Percentiles rank a stretch among this genome's conserved stretches.
Conservation (phyloP, 495 filamentous ascomycete species). For the Cercophora sp. region DNA sequence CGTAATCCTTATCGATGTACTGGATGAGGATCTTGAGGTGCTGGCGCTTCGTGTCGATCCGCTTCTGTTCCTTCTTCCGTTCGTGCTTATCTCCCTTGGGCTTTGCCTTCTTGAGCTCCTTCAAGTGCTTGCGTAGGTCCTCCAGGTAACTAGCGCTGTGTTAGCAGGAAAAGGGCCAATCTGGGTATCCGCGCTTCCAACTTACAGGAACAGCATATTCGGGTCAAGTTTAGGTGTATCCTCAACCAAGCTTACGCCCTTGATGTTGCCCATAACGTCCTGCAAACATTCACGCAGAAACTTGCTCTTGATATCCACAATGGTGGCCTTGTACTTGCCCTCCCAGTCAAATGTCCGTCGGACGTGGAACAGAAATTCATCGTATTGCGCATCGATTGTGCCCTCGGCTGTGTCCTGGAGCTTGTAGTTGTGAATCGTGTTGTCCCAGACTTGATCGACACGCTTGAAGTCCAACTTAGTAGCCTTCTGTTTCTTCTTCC, state of each 20-base stretch:
- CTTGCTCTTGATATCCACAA: constrained; percentile 85
- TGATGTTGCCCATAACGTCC: constrained; percentile 76
- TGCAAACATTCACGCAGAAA: constrained; percentile 66
- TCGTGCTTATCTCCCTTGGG: constrained; percentile 52
- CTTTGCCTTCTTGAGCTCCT: constrained; percentile 58
- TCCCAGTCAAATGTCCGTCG: constrained; percentile 84
- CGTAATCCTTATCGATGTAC: constrained; percentile 80
- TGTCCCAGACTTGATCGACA: constrained; percentile 82
- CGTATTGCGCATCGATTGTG: constrained; percentile 67
- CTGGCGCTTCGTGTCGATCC: constrained; percentile 58
- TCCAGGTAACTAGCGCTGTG: constrained; percentile 58
- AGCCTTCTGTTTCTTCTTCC: constrained; percentile 45
- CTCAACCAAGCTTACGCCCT: constrained; percentile 74
- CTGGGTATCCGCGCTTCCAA: too few species aligned
- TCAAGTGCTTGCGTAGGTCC: constrained; percentile 63
- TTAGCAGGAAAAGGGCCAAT: not conserved
- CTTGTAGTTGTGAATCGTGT: constrained; percentile 75
- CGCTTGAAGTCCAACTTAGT: constrained; percentile 78
- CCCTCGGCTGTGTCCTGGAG: constrained; percentile 76
- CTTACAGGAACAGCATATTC: constrained; percentile 75
- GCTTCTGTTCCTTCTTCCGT: constrained; percentile 58
- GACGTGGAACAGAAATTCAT: constrained; percentile 83
- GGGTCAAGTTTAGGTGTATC: constrained; percentile 78
- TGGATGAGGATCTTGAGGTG: constrained; percentile 76
- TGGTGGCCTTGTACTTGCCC: constrained; percentile 72